Base-by-base conservation (phyloP, 805 yeast genomes). In the Barnettozyma wickerhamii region DNA sequence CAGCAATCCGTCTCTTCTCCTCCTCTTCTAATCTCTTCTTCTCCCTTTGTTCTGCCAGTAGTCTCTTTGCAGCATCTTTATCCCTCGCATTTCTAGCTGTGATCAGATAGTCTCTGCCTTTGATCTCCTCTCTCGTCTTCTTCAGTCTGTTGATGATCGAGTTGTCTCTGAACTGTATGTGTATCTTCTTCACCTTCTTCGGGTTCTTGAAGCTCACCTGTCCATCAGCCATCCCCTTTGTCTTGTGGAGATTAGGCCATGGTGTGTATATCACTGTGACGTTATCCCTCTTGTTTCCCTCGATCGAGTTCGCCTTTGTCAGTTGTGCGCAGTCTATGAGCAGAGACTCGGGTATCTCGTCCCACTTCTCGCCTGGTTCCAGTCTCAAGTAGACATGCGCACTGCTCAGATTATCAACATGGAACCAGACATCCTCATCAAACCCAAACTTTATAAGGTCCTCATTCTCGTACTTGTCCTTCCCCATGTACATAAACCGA, bases 351-450 rank as follows among this genome's bases (percentile, higher is more conserved):
- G 83, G 83, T 14, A 84, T 73, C 19, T 63, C 64, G 5, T 68
- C 74, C 58, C 74, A 62, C 18, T 55, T 37, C 40, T 74, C 79
- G 18, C 70, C 74, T 3, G 57, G 55, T 3, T 69, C 64, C 17
- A 81, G 59, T 41, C 86, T 72, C 20, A 84, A 63, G 52, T 86
- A 86, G 9, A 86, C 71, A 56, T 86, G 95, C 0, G 90, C 93
- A 33, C 88, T 79, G 4, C 88, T 80, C 35, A 77, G 66, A 48
- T 80, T 81, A 49, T 83, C 90, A 7, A 82, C 88, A 59, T 84
- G 95, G 54, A 86, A 85, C 91, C 95, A 85, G 4, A 83, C 64
- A 56, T 84, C 81, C 43, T 74, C 74, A 19, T 77, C 79, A 46
- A 74, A 72, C 1, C 90, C 85, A 50, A 76, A 72, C 55, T 77